Percentiles rank a stretch among this genome's conserved stretches.
Evolutionary conservation across 1,139 yeast species (phyloP).

Genomic region (Yamadazyma songkhlaensis): DNA sequence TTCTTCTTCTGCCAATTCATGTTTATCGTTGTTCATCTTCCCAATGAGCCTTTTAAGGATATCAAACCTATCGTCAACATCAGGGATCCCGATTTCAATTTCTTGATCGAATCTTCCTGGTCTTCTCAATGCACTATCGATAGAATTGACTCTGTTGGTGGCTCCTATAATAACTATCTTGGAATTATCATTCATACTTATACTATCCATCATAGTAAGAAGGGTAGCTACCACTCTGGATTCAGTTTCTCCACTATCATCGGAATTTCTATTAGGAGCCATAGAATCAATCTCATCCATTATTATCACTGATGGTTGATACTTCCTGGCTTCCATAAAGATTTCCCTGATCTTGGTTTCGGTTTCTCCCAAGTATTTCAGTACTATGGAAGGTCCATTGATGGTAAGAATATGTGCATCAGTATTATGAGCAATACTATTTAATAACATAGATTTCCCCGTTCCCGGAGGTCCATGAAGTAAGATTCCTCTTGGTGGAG

Average conservation of each 20-base stretch:
- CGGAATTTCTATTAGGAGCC: conserved; percentile 78
- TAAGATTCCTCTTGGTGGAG: conserved; percentile 87
- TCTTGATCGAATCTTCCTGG: conserved; percentile 89
- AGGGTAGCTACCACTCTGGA: conserved; percentile 87
- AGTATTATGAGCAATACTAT: conserved; percentile 71
- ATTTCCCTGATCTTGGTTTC: conserved; percentile 79
- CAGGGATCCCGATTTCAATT: conserved; percentile 77
- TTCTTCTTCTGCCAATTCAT: conserved; percentile 50
- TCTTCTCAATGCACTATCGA: conserved; percentile 56
- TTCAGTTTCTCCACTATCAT: conserved; percentile 87
- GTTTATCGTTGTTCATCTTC: conserved; percentile 57
- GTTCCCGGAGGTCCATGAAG: conserved; percentile 98
- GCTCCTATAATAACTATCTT: conserved; percentile 81
- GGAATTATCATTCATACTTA: conserved; percentile 74
- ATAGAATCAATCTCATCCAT: conserved; percentile 92
- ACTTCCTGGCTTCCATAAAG: conserved; percentile 78
- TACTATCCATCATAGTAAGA: conserved; percentile 85
- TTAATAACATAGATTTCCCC: conserved; percentile 86
- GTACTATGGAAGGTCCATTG: conserved; percentile 88
- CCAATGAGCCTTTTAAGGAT: conserved; percentile 60
- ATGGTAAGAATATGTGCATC: conserved; percentile 82
- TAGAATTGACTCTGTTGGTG: conserved; percentile 70
- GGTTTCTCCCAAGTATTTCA: conserved; percentile 91
- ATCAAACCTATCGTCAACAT: conserved; percentile 61
- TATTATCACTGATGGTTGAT: conserved; percentile 82